Percentiles rank a stretch among this genome's conserved stretches.
Conservation (phyloP, 352 stramenopile genomes). For the Phytophthora quininea region DNA sequence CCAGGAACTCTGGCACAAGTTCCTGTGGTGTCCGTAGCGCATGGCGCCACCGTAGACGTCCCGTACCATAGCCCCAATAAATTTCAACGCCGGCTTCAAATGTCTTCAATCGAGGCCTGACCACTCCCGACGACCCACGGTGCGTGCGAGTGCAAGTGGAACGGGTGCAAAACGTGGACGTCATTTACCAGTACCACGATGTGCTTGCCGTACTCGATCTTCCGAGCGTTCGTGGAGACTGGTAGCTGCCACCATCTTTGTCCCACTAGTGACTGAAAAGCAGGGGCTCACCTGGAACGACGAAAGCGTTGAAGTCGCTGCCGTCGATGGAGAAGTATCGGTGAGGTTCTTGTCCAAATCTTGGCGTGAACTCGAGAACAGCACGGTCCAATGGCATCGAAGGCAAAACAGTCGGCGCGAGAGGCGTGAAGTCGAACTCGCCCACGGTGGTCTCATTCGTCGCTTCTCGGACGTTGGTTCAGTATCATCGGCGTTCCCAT, state of each 20-base stretch:
- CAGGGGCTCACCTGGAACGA: background rate
- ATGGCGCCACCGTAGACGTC: constrained; percentile 13
- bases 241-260: constrained; percentile 15
- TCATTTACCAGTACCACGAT: constrained; percentile 43
- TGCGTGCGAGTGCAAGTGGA: constrained; percentile 30
- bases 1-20: constrained; percentile 11
- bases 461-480: background rate
- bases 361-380: background rate
- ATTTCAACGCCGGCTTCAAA: constrained; percentile 10
- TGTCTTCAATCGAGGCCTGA: background rate
- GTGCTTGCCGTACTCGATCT: constrained; percentile 34
- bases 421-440: background rate
- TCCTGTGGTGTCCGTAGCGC: constrained; percentile 3
- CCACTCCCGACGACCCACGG: constrained; percentile 20
- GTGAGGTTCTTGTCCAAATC: background rate
- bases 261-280: constrained; percentile 20
- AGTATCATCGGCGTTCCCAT: background rate
- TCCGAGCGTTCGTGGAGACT: constrained; percentile 15
- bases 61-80: constrained; percentile 5
- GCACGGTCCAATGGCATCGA: background rate
- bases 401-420: background rate
- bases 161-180: constrained; percentile 21
- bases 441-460: background rate
- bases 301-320: constrained; percentile 1
- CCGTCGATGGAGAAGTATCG: constrained; percentile 2